Percentiles rank a stretch among this genome's conserved stretches.
Conservation (phyloP, 108 stramenopile genomes). For the Pseudonitzschia multiseries region DNA sequence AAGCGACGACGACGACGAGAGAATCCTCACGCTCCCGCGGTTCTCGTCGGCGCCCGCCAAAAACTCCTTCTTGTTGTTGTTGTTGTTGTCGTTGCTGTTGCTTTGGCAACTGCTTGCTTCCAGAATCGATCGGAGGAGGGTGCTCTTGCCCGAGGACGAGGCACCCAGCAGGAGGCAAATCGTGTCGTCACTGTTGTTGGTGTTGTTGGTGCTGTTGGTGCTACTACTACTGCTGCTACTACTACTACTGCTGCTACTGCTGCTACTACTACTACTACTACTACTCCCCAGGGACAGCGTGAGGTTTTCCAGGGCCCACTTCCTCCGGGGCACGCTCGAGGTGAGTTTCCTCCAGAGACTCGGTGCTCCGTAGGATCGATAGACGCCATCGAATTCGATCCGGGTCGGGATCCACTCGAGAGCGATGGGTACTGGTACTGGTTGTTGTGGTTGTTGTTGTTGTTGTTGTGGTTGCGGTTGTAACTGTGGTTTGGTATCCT, state of each 20-base stretch:
- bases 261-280: background rate
- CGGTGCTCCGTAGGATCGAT: conserved; percentile 29
- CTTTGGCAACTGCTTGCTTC: no score
- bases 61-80: no score
- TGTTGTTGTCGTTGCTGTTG: no score
- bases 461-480: background rate
- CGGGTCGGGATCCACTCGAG: conserved; percentile 14
- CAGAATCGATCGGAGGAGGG: conserved; percentile 31
- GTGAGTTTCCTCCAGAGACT: conserved; percentile 35
- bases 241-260: background rate
- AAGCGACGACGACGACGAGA: no score
- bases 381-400: conserved; percentile 22
- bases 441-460: no score
- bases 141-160: conserved; percentile 48
- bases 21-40: conserved; percentile 9
- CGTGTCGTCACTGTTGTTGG: background rate
- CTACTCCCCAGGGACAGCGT: background rate
- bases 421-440: no score
- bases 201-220: no score
- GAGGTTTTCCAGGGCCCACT: conserved; percentile 37
- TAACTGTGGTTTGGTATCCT: no score
- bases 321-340: conserved; percentile 35
- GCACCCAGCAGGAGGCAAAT: conserved; percentile 35
- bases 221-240: background rate
- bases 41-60: no score